Percentiles rank a stretch among this genome's conserved stretches.
Conservation (phyloP, 805 yeast species). For the Spencermartinsiella europaea region DNA sequence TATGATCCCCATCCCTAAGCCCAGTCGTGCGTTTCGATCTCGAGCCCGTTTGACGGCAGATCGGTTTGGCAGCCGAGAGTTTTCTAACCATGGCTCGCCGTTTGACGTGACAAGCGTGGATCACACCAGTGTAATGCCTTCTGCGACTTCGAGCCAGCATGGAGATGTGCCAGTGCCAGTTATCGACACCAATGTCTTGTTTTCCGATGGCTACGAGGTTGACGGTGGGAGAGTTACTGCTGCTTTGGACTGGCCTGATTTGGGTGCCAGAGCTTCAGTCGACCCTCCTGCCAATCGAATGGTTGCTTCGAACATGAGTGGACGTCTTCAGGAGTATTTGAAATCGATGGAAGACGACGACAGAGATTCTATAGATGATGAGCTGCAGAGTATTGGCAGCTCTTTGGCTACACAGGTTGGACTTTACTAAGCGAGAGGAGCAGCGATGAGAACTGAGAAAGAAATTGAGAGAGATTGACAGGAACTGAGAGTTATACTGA, state of each 20-base stretch:
- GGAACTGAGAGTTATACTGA: too few species aligned
- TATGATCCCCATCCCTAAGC: constrained; percentile 24
- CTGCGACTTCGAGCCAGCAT: background rate
- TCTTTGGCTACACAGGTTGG: constrained; percentile 22
- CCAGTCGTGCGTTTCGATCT: constrained; percentile 4
- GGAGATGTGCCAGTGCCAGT: background rate
- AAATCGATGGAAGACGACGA: constrained; percentile 21
- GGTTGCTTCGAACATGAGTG: background rate
- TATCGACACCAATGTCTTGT: background rate
- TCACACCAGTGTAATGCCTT: background rate
- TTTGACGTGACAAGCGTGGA: background rate
- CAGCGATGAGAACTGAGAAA: too few species aligned
- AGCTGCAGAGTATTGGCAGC: constrained; percentile 20
- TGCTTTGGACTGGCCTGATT: background rate
- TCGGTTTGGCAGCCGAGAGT: background rate
- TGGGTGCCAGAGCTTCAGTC: too few species aligned
- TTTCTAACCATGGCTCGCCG: background rate
- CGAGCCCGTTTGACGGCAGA: background rate
- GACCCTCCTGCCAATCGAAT: background rate
- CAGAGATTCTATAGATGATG: constrained; percentile 27
- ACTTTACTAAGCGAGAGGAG: constrained; percentile 14
- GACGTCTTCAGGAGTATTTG: background rate
- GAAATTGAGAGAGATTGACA: too few species aligned
- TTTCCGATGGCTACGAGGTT: background rate
- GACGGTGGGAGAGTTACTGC: background rate